phyloP scores from a whole-genome alignment of 495 filamentous ascomycete species.

The Hyaloscypha bicolor region DNA sequence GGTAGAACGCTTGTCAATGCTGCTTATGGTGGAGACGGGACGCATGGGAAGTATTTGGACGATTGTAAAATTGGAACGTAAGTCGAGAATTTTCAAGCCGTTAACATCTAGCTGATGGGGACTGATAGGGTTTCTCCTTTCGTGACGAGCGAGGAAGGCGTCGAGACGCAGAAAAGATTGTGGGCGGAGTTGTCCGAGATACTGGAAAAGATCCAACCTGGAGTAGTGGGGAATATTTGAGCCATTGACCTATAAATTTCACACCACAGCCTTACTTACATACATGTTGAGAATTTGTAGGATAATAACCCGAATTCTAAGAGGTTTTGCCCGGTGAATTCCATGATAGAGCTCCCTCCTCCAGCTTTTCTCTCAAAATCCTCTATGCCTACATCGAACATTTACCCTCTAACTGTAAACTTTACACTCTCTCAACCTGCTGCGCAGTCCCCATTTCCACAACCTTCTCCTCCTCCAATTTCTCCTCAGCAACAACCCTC shows the following conservation, averaged over 20 bases:
- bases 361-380: too few relatives aligned
- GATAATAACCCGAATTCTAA: too few relatives aligned
- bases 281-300: too few relatives aligned
- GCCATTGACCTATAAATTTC: too few relatives aligned
- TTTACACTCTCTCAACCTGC: too few relatives aligned
- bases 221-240: slow-evolving; percentile 9
- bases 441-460: not conserved
- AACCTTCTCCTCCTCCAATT: slow-evolving; percentile 32
- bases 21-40: slow-evolving; percentile 11
- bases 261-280: too few relatives aligned
- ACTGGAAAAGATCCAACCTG: slow-evolving; percentile 24
- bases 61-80: slow-evolving; percentile 17
- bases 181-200: slow-evolving; percentile 15
- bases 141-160: slow-evolving; percentile 24
- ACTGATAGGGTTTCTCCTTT: slow-evolving; percentile 2
- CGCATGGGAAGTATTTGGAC: slow-evolving; percentile 21
- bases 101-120: too few relatives aligned
- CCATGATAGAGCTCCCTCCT: too few relatives aligned
- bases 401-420: too few relatives aligned
- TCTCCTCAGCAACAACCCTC: slow-evolving; percentile 39
- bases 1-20: slow-evolving; percentile 18
- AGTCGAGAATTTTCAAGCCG: too few relatives aligned
- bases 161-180: slow-evolving; percentile 6
- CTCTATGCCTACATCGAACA: too few relatives aligned
- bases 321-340: too few relatives aligned